Percentiles rank a stretch among this genome's conserved stretches.
These are phyloP conservation scores for Trypanosoma theileri DNA, from an alignment of 208 protist species.

Conservation along the genomic window DNA sequence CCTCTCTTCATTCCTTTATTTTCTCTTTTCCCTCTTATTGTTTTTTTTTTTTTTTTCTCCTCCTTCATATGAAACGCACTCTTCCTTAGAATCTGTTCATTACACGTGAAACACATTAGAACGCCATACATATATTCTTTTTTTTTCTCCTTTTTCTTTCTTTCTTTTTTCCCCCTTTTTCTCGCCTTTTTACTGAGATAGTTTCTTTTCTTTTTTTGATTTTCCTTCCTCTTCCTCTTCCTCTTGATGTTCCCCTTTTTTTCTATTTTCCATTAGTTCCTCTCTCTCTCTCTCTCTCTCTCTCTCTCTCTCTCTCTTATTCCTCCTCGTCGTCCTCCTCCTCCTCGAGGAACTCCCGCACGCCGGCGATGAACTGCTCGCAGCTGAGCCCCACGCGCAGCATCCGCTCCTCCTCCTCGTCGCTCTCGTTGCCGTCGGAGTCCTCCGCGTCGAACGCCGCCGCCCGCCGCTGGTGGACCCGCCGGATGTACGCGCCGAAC, in stretches of 20 bases:
- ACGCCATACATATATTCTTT: neutral
- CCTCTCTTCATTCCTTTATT: neutral
- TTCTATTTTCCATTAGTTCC: no score
- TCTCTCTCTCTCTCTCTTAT: neutral
- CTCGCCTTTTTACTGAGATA: neutral
- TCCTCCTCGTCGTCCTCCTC: conserved; percentile 15
- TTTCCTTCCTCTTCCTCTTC: neutral
- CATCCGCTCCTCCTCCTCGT: conserved; percentile 41
- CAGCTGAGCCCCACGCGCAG: conserved; percentile 57
- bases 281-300: neutral
- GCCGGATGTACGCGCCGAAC: conserved; percentile 51
- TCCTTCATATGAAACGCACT: neutral
- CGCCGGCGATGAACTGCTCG: conserved; percentile 58
- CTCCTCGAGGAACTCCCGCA: conserved; percentile 57
- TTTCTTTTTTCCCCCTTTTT: conserved; percentile 4
- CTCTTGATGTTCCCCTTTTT: neutral
- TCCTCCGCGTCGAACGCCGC: conserved; percentile 22
- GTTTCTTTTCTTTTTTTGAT: neutral
- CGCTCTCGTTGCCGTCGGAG: conserved; percentile 26
- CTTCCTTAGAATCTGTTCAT: neutral
- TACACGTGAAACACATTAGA: no score
- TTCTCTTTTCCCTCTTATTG: neutral
- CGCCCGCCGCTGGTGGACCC: conserved; percentile 12
- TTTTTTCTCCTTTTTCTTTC: neutral
- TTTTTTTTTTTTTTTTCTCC: conserved; percentile 4